Conservation (phyloP, 1,284 basidiomycete genomes). For the Dichomitus squalens region DNA sequence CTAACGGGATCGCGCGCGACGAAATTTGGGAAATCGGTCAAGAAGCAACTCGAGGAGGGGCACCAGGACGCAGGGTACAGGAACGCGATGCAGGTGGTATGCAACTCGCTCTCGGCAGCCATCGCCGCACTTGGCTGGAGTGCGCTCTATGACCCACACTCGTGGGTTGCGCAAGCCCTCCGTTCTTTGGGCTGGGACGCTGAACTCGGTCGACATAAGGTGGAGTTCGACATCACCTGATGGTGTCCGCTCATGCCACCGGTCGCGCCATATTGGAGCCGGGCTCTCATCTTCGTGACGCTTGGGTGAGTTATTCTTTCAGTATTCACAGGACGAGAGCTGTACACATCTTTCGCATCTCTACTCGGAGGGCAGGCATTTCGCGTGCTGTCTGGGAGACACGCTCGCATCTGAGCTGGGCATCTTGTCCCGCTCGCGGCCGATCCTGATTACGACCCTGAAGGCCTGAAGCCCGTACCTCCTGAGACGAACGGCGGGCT, state of each 20-base stretch:
- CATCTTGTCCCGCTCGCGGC: conserved; percentile 71
- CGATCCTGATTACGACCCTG: conserved; percentile 77
- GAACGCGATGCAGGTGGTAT: conserved; percentile 77
- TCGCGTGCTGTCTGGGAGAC: conserved; percentile 83
- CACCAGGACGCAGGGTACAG: conserved; percentile 74
- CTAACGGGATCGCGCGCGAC: conserved; percentile 83
- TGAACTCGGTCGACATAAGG: conserved; percentile 4
- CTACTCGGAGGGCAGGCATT: conserved; percentile 54
- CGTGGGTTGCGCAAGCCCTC: conserved; percentile 26
- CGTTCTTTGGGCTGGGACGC: conserved; percentile 10
- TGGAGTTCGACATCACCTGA: conserved; percentile 32
- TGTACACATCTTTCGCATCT: not conserved
- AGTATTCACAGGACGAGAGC: not conserved
- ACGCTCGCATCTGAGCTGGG: conserved; percentile 84
- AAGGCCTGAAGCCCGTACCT: conserved; percentile 68
- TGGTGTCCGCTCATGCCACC: conserved; percentile 60
- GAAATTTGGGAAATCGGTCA: conserved; percentile 74
- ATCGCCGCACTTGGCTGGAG: conserved; percentile 70
- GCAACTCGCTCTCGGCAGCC: conserved; percentile 77
- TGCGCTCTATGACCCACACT: conserved; percentile 50
- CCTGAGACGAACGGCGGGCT: conserved; percentile 93
- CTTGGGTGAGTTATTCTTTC: conserved; percentile 59
- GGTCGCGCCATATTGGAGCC: conserved; percentile 50
- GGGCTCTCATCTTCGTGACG: conserved; percentile 61
- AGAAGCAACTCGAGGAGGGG: conserved; percentile 80